phyloP scores from a whole-genome alignment of 768 basidiomycete genomes.

The Cubamyces sp. region DNA sequence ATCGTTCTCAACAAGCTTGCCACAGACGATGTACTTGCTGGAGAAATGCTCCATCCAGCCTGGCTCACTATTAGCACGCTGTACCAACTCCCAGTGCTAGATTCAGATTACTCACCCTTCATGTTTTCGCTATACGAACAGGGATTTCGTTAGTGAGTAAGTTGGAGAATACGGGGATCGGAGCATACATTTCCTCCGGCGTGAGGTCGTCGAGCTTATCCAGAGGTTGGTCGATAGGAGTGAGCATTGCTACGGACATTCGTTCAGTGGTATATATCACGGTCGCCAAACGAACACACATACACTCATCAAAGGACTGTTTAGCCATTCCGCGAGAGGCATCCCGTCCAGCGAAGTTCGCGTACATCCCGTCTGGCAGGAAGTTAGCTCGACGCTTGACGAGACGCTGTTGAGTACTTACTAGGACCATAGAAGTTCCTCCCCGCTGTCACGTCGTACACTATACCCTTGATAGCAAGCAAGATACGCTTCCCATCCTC shows the following conservation, averaged over 20 bases:
- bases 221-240: conserved; percentile 81
- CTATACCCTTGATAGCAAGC: conserved; percentile 82
- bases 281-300: conserved; percentile 29
- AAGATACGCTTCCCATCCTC: conserved; percentile 72
- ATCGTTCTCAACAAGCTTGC: conserved; percentile 84
- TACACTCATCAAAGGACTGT: conserved; percentile 93
- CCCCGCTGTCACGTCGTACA: conserved; percentile 93
- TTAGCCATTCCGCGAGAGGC: conserved; percentile 97
- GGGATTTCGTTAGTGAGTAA: background rate
- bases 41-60: conserved; percentile 96
- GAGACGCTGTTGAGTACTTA: conserved; percentile 44
- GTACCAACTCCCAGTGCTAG: background rate
- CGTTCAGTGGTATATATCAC: conserved; percentile 1
- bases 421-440: conserved; percentile 94
- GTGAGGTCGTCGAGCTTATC: conserved; percentile 83
- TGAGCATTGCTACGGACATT: conserved; percentile 75
- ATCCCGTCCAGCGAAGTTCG: conserved; percentile 96
- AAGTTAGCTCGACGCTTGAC: background rate
- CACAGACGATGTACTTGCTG: conserved; percentile 90
- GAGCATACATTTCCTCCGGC: conserved; percentile 78
- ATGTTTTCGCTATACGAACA: conserved; percentile 76
- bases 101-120: conserved; percentile 58
- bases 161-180: background rate
- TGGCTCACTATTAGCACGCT: conserved; percentile 33
- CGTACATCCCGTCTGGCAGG: conserved; percentile 86